Base-by-base conservation (phyloP, 176 grass and related monocot species). In the Oryza nivara region DNA sequence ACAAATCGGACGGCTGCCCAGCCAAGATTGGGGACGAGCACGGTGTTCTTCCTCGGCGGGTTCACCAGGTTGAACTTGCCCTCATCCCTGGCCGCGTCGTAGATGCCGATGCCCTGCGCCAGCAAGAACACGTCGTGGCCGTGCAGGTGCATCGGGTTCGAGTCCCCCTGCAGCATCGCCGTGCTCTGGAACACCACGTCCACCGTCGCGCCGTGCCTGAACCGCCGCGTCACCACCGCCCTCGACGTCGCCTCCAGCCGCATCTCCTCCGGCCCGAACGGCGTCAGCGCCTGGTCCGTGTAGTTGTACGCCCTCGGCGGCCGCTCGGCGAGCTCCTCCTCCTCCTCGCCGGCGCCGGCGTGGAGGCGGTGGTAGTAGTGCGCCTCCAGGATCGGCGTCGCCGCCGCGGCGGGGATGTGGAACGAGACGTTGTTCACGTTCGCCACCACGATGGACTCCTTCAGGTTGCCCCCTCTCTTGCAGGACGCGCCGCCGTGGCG, bases 81-180 rank as follows among this genome's bases (percentile, higher is more conserved):
- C 4, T 54, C 70, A 25, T 92, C 88, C 51, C 26, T 85, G 6
- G 41, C 34, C 0, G 78, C 41, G 9, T 92, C 65, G 32, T 76
- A 92, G 63, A 76, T 86, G 0, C 80, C 87, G 2, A 28, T 17
- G 16, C 91, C 91, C 68, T 61, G 68, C 11, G 87, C 91, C 4
- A 92, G 87, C 35, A 92, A 66, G 63, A 87, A 92, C 69, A 92
- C 77, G 83, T 82, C 84, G 5, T 81, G 36, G 4, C 88, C 88
- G 26, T 90, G 88, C 48, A 91, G 30, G 61, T 91, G 89, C 81
- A 91, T 87, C 1, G 89, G 89, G 23, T 91, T 85, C 25, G 79
- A 70, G 83, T 89, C 86, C 11, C 78, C 17, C 9, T 68, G 40
- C 23, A 80, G n/a, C 7, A 74, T 16, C 1, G 65, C 56, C 0